Conservation (phyloP, 2,329 filamentous ascomycete species). For the Neofusicoccum kwambonambiense region DNA sequence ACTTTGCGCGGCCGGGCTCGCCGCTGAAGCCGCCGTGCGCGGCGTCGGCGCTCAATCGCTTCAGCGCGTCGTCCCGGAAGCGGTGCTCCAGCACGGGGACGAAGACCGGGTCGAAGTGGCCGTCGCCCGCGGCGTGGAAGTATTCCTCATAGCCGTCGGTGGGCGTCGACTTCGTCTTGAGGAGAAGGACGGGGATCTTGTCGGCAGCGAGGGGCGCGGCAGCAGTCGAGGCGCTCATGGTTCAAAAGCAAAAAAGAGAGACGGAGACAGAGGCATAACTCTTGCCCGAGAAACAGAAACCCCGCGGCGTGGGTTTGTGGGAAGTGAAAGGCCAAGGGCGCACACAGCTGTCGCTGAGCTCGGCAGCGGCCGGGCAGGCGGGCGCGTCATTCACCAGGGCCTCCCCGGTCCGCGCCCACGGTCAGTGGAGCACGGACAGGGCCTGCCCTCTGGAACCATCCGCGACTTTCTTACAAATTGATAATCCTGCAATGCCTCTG, state of each 20-base stretch:
- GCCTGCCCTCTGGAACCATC: not conserved
- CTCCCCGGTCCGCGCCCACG: not conserved
- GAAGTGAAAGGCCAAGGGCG: not conserved
- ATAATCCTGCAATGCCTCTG: constrained; percentile 29
- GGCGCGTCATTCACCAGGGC: not conserved
- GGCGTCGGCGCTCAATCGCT: constrained; percentile 54
- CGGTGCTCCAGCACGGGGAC: constrained; percentile 75
- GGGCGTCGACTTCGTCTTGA: constrained; percentile 75
- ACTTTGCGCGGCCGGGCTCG: constrained; percentile 41
- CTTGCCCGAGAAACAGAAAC: not conserved
- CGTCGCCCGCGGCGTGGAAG: constrained; percentile 51
- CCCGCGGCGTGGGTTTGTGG: not conserved
- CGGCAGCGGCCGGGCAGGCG: not conserved
- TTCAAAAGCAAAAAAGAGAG: not conserved
- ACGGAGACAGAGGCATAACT: not conserved
- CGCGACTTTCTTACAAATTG: not conserved
- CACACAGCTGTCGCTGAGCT: not conserved
- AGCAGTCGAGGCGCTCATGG: constrained; percentile 14
- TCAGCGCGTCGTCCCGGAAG: constrained; percentile 61
- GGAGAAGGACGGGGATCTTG: constrained; percentile 61
- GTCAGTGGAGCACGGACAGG: not conserved
- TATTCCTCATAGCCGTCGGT: constrained; percentile 70
- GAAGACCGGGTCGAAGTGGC: constrained; percentile 63
- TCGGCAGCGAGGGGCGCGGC: not conserved
- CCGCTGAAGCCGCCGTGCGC: constrained; percentile 40